phyloP scores from a whole-genome alignment of 2,329 filamentous ascomycete genomes.

The Fusarium vanettenii region DNA sequence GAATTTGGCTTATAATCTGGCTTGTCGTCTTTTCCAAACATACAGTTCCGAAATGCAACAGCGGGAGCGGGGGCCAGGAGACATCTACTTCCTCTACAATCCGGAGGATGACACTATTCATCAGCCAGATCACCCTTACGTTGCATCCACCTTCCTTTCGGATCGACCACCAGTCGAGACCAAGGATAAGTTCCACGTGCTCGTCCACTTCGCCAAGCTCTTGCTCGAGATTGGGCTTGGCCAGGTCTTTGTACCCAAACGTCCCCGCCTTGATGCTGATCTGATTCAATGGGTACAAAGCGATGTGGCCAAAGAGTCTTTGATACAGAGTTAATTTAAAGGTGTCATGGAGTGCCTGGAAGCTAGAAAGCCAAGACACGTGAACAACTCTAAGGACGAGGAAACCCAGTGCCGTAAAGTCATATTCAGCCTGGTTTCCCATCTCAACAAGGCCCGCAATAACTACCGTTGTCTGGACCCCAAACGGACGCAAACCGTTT shows the following conservation, averaged over 20 bases:
- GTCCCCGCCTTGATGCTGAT: not conserved
- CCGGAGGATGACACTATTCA: not conserved
- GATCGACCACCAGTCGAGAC: not conserved
- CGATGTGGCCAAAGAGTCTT: not conserved
- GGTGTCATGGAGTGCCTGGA: not conserved
- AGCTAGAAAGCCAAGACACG: not conserved
- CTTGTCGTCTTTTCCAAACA: not conserved
- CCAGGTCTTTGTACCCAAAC: not conserved
- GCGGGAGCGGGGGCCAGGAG: not conserved
- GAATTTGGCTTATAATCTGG: not conserved
- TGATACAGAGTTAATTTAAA: not conserved
- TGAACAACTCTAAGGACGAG: not conserved
- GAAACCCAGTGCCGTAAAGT: not conserved
- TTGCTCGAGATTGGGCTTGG: not conserved
- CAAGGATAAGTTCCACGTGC: not conserved
- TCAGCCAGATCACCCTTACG: not conserved
- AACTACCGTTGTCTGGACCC: not conserved
- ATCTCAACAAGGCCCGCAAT: not conserved
- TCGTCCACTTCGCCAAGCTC: not conserved
- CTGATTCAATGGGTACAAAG: not conserved
- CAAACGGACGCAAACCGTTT: not conserved
- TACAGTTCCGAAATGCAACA: not conserved
- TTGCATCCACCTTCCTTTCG: not conserved
- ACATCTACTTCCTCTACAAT: not conserved
- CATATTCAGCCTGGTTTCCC: not conserved